Percentiles rank a stretch among this genome's conserved stretches.
Evolutionary conservation across 257 asterid species (phyloP).

Genomic region (Salvia hispanica): DNA sequence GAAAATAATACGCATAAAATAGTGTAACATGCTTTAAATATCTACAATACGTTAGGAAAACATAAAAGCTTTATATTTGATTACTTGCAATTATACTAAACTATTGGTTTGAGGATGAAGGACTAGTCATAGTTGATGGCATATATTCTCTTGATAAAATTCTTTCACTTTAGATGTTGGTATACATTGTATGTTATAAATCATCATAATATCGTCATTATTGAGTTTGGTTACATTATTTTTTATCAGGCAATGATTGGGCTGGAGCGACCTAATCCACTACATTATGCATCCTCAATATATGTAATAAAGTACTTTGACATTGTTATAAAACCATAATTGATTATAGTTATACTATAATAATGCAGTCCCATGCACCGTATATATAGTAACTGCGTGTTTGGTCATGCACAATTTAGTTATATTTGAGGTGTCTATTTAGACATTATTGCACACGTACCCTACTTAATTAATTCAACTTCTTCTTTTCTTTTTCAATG

Average conservation of each 20-base stretch:
- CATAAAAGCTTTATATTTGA: background rate
- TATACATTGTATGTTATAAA: background rate
- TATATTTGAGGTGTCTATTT: background rate
- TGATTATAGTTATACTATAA: background rate
- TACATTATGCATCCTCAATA: conserved; percentile 14
- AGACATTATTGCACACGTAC: background rate
- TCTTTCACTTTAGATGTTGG: background rate
- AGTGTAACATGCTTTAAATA: background rate
- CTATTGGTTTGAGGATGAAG: background rate
- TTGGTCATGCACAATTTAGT: conserved; percentile 12
- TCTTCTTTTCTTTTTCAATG: background rate
- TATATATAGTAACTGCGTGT: conserved; percentile 15
- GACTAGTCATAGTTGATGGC: too few species aligned
- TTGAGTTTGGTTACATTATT: conserved; percentile 21
- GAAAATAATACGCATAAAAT: background rate
- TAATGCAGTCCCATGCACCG: background rate
- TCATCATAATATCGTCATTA: conserved; percentile 3
- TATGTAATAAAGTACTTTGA: conserved; percentile 1
- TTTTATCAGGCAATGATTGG: conserved; percentile 28
- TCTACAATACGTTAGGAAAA: background rate
- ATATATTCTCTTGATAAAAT: background rate
- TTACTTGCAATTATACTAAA: background rate
- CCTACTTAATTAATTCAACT: background rate
- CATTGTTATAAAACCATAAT: conserved; percentile 5
- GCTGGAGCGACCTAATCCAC: conserved; percentile 33